Conservation (phyloP, 2,329 filamentous ascomycete genomes). For the Epicoccum sorghinum region DNA sequence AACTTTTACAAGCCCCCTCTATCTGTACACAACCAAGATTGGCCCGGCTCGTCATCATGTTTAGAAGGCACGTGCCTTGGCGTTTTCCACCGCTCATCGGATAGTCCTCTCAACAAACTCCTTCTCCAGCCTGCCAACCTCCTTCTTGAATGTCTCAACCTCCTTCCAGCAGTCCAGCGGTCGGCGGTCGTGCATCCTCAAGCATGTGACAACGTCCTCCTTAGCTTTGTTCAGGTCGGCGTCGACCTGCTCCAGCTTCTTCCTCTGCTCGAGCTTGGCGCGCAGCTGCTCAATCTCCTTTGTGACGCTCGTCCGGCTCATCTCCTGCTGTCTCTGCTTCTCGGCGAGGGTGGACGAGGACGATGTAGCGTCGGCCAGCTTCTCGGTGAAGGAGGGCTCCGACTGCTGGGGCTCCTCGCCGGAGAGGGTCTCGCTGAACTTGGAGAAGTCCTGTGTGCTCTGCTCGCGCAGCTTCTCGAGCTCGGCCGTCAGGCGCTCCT, state of each 20-base stretch:
- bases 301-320: slow-evolving; percentile 60
- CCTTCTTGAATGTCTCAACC: slow-evolving; percentile 86
- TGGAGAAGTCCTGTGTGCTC: slow-evolving; percentile 71
- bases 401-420: slow-evolving; percentile 48
- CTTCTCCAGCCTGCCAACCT: slow-evolving; percentile 85
- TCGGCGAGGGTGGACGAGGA: slow-evolving; percentile 45
- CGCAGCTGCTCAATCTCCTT: slow-evolving; percentile 64
- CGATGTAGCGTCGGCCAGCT: slow-evolving; percentile 44
- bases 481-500: slow-evolving; percentile 83
- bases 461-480: slow-evolving; percentile 78
- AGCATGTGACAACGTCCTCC: slow-evolving; percentile 76
- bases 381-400: slow-evolving; percentile 44
- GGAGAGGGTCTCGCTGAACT: slow-evolving; percentile 70
- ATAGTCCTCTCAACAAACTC: slow-evolving; percentile 86
- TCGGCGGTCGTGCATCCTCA: slow-evolving; percentile 82
- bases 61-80: background rate
- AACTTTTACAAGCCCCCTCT: slow-evolving; percentile 12
- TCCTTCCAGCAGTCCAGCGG: slow-evolving; percentile 95
- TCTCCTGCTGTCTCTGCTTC: slow-evolving; percentile 53
- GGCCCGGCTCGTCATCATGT: background rate
- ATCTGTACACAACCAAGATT: slow-evolving; percentile 9
- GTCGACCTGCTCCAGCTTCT: slow-evolving; percentile 68
- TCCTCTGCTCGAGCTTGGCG: slow-evolving; percentile 57
- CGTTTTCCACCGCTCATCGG: slow-evolving; percentile 35
- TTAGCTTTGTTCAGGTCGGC: slow-evolving; percentile 76